Conservation (phyloP, 1,284 basidiomycete genomes). For the Cryptococcus deneoformans region DNA sequence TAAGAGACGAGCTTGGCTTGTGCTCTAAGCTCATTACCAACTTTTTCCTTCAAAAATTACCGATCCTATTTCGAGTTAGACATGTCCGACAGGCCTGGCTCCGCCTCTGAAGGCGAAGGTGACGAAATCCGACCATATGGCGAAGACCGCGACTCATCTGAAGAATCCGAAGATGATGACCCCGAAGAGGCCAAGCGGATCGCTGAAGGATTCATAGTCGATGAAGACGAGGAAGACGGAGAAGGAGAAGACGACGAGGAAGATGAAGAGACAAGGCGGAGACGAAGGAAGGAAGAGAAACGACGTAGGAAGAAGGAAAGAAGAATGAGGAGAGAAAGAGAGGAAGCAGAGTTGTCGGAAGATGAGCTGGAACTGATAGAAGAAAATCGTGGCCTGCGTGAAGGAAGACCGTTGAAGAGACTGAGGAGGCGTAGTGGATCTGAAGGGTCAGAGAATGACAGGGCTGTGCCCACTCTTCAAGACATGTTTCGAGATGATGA, state of each 20-base stretch:
- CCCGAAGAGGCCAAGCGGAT: slow-evolving; percentile 46
- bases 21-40: not conserved
- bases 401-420: slow-evolving; percentile 34
- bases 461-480: slow-evolving; percentile 32
- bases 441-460: slow-evolving; percentile 49
- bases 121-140: slow-evolving; percentile 48
- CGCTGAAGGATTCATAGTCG: slow-evolving; percentile 50
- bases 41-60: not conserved
- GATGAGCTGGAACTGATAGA: slow-evolving; percentile 93
- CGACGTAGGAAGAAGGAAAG: slow-evolving; percentile 39
- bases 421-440: slow-evolving; percentile 44
- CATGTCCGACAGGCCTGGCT: slow-evolving; percentile 39
- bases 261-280: slow-evolving; percentile 29
- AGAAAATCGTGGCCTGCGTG: slow-evolving; percentile 77
- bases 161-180: slow-evolving; percentile 50
- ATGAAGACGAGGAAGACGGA: slow-evolving; percentile 47
- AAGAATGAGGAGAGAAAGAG: slow-evolving; percentile 21
- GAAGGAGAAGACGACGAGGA: slow-evolving; percentile 34
- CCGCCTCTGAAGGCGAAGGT: slow-evolving; percentile 49
- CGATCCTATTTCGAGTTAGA: not conserved
- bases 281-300: slow-evolving; percentile 33
- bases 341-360: slow-evolving; percentile 67
- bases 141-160: slow-evolving; percentile 48
- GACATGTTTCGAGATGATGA: slow-evolving; percentile 48
- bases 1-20: not conserved